Base-by-base conservation (phyloP, 192 early-diverging fungal genomes). In the Backusella liffmaniae region DNA sequence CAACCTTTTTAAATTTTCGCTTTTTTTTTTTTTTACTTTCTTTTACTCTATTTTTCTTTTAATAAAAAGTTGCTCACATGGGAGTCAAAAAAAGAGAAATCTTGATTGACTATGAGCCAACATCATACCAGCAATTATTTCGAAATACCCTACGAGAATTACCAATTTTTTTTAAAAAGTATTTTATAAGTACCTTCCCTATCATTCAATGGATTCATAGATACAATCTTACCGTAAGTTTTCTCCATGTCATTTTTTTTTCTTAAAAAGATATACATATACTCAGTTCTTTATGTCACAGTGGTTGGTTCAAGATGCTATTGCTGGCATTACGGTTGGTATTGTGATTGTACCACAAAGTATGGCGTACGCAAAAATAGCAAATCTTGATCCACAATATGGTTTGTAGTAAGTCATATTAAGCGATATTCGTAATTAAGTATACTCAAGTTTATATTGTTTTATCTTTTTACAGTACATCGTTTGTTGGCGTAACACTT, bases 281-380 rank as follows among this genome's bases (percentile, higher is more conserved):
- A 21, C 26, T 51, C 16, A 49, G 35, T 10, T 74, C 5, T 66
- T 26, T 32, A 46, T 18, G 9, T 41, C 18, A 16, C 30, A 76
- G 36, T 94, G 93, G 93, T 80, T 93, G 34, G 12, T 80, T 26
- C 88, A 89, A 36, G 93, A 95, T 73, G 53, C 90, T 4, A 81
- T 94, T 39, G 92, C 91, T 32, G 94, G 90, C 18, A 44, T 92
- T 26, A 94, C 94, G 1, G 89, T 94, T 41, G 92, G 91, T 12
- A 82, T 91, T 1, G 85, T 95, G n/a, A 90, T 92, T 26, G 86
- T 95, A 49, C 94, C 93, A 18, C 92, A 95, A 77, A 86, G 84
- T 36, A 87, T 91, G 89, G 90, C 93, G 18, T 91, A 94, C 73
- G 88, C 94, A 9, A 94, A 92, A 81, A 84, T 96, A 0, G 93